Conservation (phyloP, 805 yeast species). For the Yamadazyma akitaensis region DNA sequence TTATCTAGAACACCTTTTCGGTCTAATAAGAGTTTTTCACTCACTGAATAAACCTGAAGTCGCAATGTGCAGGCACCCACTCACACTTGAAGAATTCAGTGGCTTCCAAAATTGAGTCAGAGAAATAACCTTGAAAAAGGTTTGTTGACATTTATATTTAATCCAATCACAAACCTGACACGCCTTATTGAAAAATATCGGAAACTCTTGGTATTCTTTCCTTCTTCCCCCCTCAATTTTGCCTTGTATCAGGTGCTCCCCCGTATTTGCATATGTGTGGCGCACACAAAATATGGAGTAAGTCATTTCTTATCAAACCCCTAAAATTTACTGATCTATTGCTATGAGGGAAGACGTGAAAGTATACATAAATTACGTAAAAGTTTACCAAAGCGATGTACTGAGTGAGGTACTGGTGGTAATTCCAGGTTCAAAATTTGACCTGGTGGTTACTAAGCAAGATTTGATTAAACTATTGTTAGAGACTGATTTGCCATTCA, state of each 20-base stretch:
- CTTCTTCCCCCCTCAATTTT: neutral
- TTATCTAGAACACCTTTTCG: neutral
- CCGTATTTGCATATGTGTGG: slow-evolving; percentile 1
- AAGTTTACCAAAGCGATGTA: slow-evolving; percentile 1
- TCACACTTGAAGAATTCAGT: no score
- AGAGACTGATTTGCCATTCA: slow-evolving; percentile 6
- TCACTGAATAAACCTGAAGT: neutral
- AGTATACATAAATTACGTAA: slow-evolving; percentile 2
- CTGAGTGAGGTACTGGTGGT: slow-evolving; percentile 8
- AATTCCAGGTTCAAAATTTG: slow-evolving; percentile 14
- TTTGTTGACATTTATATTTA: no score
- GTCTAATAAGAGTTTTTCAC: neutral
- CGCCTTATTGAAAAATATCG: no score
- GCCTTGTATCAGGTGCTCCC: neutral
- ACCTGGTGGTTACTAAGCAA: slow-evolving; percentile 11
- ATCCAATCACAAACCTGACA: no score
- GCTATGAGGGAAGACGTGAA: neutral
- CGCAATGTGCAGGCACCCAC: neutral
- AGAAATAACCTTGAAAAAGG: no score
- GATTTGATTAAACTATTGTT: slow-evolving; percentile 12
- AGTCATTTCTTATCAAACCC: slow-evolving; percentile 2
- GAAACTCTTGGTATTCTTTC: neutral
- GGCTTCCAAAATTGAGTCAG: no score
- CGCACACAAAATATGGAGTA: slow-evolving; percentile 3
- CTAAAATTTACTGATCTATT: neutral